Conservation (phyloP, 495 filamentous ascomycete species). For the Tuber aestivum region DNA sequence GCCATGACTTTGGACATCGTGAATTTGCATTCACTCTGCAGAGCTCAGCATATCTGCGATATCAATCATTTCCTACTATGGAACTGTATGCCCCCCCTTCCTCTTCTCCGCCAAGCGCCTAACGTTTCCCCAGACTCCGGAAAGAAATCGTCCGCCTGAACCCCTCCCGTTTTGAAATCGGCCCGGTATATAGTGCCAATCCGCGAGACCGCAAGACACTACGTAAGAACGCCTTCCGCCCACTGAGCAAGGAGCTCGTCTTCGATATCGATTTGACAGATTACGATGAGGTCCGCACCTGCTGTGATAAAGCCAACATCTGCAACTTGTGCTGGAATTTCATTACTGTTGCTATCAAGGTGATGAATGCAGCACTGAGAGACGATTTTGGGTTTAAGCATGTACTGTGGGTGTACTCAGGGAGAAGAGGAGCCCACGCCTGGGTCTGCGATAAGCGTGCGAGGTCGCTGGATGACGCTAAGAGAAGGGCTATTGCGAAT, state of each 20-base stretch:
- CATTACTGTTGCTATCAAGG: conserved; percentile 94
- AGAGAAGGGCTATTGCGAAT: conserved; percentile 71
- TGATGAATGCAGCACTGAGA: conserved; percentile 74
- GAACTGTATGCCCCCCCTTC: conserved; percentile 61
- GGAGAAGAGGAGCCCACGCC: conserved; percentile 90
- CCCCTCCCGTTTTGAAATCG: conserved; percentile 94
- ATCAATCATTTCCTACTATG: conserved; percentile 77
- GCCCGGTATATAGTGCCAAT: conserved; percentile 87
- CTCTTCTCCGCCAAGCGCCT: neutral
- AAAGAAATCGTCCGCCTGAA: conserved; percentile 83
- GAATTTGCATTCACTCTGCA: conserved; percentile 92
- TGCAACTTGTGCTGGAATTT: conserved; percentile 94
- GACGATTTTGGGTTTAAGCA: conserved; percentile 96
- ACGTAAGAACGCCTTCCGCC: conserved; percentile 67
- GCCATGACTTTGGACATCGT: conserved; percentile 80
- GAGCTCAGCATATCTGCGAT: conserved; percentile 84
- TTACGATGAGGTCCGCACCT: conserved; percentile 94
- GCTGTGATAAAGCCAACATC: conserved; percentile 87
- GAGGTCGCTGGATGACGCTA: conserved; percentile 72
- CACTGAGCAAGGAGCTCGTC: conserved; percentile 82
- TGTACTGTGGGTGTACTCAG: conserved; percentile 97
- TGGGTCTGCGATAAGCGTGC: conserved; percentile 96
- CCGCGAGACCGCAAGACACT: conserved; percentile 87
- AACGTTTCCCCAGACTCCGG: conserved; percentile 57
- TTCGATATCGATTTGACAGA: conserved; percentile 99